Percentiles rank a stretch among this genome's conserved stretches.
Conservation (phyloP, 352 stramenopile genomes). For the Pythium sp. region DNA sequence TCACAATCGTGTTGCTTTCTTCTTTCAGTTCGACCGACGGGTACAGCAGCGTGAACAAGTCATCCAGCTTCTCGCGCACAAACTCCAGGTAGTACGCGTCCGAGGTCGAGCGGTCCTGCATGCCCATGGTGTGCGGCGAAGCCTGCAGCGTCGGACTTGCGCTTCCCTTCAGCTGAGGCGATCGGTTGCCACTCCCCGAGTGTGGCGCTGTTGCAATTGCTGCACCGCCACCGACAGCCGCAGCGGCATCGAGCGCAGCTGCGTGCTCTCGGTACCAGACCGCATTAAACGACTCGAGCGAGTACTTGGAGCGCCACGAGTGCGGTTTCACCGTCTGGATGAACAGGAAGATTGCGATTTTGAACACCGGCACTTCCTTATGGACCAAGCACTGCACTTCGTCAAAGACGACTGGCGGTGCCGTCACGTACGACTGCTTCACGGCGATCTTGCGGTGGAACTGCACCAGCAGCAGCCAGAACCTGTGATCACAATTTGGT, state of each 20-base stretch:
- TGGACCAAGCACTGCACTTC: constrained; percentile 48
- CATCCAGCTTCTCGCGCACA: constrained; percentile 74
- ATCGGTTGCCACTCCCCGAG: constrained; percentile 29
- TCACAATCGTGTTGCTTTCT: constrained; percentile 48
- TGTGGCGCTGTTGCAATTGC: constrained; percentile 5
- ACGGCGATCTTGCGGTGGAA: constrained; percentile 72
- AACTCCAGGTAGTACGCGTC: constrained; percentile 81
- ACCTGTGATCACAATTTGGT: constrained; percentile 22
- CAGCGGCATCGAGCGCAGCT: constrained; percentile 37
- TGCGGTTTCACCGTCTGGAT: constrained; percentile 80
- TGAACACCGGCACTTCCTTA: constrained; percentile 68
- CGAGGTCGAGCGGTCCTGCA: constrained; percentile 76
- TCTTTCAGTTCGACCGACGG: constrained; percentile 53
- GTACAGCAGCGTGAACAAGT: constrained; percentile 70
- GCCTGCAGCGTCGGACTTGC: constrained; percentile 59
- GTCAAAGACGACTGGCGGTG: constrained; percentile 31
- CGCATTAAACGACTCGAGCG: constrained; percentile 73
- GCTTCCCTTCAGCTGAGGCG: constrained; percentile 49
- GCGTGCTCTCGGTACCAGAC: constrained; percentile 77
- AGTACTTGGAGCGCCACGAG: constrained; percentile 71
- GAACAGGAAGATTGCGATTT: constrained; percentile 77
- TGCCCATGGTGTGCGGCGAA: constrained; percentile 72
- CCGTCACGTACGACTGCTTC: constrained; percentile 18
- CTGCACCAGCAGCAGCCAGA: constrained; percentile 77
- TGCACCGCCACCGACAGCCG: constrained; percentile 23